These are phyloP conservation scores for Cryptococcus maquisensis DNA, from an alignment of 1,284 basidiomycete genomes.

Conservation along the genomic window DNA sequence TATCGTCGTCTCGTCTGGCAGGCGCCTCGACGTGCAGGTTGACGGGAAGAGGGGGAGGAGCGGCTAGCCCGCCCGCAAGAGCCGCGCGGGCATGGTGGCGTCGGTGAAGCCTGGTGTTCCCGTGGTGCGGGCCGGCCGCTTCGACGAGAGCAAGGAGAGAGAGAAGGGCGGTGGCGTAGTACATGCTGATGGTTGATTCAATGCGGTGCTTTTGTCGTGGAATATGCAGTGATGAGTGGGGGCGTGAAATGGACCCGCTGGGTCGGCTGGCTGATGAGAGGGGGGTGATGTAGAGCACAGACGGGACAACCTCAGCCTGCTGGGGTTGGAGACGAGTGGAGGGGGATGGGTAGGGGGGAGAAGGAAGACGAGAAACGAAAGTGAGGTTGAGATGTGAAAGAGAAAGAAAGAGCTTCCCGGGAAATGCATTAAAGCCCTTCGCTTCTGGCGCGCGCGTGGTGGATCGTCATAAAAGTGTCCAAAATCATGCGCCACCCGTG, in stretches of 20 bases:
- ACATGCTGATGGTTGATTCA: not conserved
- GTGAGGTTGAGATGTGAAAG: not conserved
- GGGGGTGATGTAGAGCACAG: not conserved
- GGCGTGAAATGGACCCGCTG: not conserved
- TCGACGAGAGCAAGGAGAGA: conserved; percentile 1
- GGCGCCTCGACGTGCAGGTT: not conserved
- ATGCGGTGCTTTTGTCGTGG: not conserved
- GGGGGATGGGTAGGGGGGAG: not conserved
- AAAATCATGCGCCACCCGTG: not conserved
- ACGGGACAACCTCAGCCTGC: conserved; percentile 1
- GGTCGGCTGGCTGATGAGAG: not conserved
- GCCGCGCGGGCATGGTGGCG: conserved; percentile 15
- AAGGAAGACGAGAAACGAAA: not conserved
- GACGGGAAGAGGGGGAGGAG: not conserved
- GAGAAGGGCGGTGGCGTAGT: not conserved
- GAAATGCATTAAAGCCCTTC: not conserved
- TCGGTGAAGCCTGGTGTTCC: conserved; percentile 2
- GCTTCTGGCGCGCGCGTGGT: not conserved
- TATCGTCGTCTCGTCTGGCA: conserved; percentile 1
- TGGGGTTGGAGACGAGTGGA: not conserved
- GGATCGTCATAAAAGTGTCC: not conserved
- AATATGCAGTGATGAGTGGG: not conserved
- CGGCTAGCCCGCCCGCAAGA: not conserved
- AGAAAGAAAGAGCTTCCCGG: not conserved
- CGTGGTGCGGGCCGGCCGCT: conserved; percentile 14